Base-by-base conservation (phyloP, 106 monocot genomes). In the Dioscorea alata region DNA sequence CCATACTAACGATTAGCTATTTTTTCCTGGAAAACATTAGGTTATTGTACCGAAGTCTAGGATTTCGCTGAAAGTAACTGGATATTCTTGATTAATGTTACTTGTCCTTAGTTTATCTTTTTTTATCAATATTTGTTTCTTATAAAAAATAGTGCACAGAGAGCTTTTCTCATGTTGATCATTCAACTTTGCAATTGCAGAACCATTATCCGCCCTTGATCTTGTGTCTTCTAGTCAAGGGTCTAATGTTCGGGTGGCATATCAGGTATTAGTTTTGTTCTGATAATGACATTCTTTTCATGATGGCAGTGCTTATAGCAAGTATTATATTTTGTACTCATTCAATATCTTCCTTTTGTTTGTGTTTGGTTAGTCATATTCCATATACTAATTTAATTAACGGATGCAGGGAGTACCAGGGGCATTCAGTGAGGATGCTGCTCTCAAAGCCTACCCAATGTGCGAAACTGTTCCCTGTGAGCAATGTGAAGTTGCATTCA, bases 391-490 rank as follows among this genome's bases (percentile, higher is more conserved):
- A 4, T 80, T 67, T 8, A 31, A 67, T 58, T 22, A 65, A 78
- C 48, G 63, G 22, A 72, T 51, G 20, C 69, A 91, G 91, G 91
- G 91, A 75, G 73, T 65, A 63, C 84, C 87, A 2, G 91, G 91
- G 74, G 82, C 87, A 80, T 91, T 79, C 42, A 87, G 91, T 61
- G 91, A 91, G 66, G 63, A 69, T 67, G 91, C 91, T 77, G 91
- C 91, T 8, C 73, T 87, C 12, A 87, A 87, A 85, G 87, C 84
- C 28, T 85, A 87, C 61, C 91, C 91, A 28, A 65, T 80, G 28
- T 84, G 84, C 80, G 82, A 82, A 67, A 74, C 87, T 12, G 62
- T 91, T 80, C 91, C 91, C 8, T 91, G 87, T 71, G 84, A 87
- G 34, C 87, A 83, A 18, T 87, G 84, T 80, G 91, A 91, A 75